Conservation (phyloP, 257 asterid species). For the Ilex aquifolium region DNA sequence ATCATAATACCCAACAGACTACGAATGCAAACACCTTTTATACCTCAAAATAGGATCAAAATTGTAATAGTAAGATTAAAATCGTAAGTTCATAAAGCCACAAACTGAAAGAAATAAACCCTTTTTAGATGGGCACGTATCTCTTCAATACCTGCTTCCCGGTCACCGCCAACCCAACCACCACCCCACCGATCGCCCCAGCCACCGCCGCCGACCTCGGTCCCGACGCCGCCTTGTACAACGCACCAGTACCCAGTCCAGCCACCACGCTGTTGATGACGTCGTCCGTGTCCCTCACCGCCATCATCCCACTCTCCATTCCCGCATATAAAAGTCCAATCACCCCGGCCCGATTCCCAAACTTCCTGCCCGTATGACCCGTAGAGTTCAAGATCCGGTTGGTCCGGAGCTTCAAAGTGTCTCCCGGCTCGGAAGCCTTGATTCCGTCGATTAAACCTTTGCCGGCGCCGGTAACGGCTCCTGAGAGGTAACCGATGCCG, state of each 20-base stretch:
- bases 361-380: slow-evolving; percentile 66
- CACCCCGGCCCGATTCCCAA: slow-evolving; percentile 79
- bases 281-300: slow-evolving; percentile 36
- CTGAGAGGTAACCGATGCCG: slow-evolving; percentile 73
- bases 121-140: slow-evolving; percentile 40
- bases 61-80: slow-evolving; percentile 13
- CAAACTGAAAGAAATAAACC: slow-evolving; percentile 1
- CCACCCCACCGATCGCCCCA: slow-evolving; percentile 66
- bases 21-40: neutral
- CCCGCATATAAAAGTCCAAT: slow-evolving; percentile 80
- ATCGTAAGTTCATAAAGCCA: slow-evolving; percentile 4
- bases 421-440: slow-evolving; percentile 63
- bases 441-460: slow-evolving; percentile 64
- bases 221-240: slow-evolving; percentile 67
- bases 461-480: slow-evolving; percentile 62
- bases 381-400: slow-evolving; percentile 80
- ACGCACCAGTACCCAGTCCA: slow-evolving; percentile 45
- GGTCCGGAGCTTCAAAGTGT: slow-evolving; percentile 63
- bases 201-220: slow-evolving; percentile 72
- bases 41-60: slow-evolving; percentile 24
- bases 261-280: slow-evolving; percentile 39
- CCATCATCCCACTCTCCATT: slow-evolving; percentile 78
- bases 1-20: neutral
- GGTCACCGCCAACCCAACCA: slow-evolving; percentile 46
- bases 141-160: slow-evolving; percentile 62